These are phyloP conservation scores for Camptophora hylomeconis DNA, from an alignment of 2,329 filamentous ascomycete species.

Conservation along the genomic window DNA sequence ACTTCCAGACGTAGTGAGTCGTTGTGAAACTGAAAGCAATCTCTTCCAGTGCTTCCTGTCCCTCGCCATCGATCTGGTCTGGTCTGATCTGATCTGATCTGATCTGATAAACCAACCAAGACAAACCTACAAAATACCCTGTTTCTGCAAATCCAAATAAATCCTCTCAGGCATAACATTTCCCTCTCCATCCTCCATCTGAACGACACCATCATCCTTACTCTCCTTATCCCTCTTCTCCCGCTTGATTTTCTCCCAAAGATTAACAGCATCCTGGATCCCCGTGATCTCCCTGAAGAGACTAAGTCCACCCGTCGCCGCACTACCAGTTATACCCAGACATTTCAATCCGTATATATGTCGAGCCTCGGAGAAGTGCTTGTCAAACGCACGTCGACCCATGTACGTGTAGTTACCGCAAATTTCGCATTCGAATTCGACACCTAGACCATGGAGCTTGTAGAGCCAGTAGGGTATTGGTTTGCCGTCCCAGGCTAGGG, in stretches of 20 bases:
- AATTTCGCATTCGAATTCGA: slow-evolving; percentile 91
- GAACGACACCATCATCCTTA: slow-evolving; percentile 46
- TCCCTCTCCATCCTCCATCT: slow-evolving; percentile 96
- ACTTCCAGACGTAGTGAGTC: no score
- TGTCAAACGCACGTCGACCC: slow-evolving; percentile 89
- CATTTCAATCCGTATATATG: slow-evolving; percentile 93
- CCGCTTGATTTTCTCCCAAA: slow-evolving; percentile 90
- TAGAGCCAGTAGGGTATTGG: slow-evolving; percentile 99
- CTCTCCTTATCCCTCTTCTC: slow-evolving; percentile 64
- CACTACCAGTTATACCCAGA: slow-evolving; percentile 59
- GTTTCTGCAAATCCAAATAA: slow-evolving; percentile 87
- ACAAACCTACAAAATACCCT: slow-evolving; percentile 66
- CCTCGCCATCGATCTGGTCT: no score
- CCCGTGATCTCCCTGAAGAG: slow-evolving; percentile 88
- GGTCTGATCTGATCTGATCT: no score
- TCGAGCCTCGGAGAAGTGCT: slow-evolving; percentile 90
- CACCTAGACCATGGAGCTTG: slow-evolving; percentile 85
- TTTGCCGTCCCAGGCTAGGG: slow-evolving; percentile 95
- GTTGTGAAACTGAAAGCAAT: no score
- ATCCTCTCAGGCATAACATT: slow-evolving; percentile 99
- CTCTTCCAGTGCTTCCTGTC: no score
- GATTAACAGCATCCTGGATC: slow-evolving; percentile 73
- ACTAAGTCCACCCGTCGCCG: slow-evolving; percentile 49
- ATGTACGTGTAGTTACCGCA: slow-evolving; percentile 99
- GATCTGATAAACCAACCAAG: no score